phyloP scores from a whole-genome alignment of 306 rosid genomes.

The Alnus rubra region DNA sequence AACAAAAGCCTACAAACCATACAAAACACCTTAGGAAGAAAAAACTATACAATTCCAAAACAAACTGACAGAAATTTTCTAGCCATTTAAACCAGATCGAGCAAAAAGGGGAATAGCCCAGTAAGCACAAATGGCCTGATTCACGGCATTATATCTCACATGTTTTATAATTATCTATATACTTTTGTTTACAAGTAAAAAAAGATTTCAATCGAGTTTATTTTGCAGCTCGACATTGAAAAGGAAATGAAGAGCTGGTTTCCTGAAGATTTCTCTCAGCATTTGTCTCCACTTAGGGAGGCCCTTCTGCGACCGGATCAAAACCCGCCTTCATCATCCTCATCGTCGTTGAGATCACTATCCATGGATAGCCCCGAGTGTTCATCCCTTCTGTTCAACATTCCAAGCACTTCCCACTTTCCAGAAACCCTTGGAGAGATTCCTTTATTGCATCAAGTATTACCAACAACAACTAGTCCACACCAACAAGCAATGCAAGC shows the following conservation, averaged over 20 bases:
- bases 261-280: constrained; percentile 48
- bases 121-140: too few species aligned
- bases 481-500: constrained; percentile 54
- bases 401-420: constrained; percentile 40
- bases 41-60: too few species aligned
- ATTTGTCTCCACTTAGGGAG: constrained; percentile 10
- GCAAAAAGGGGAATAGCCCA: too few species aligned
- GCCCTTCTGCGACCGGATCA: constrained; percentile 38
- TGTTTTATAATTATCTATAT: too few species aligned
- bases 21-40: too few species aligned
- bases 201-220: background rate
- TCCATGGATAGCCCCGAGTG: constrained; percentile 74
- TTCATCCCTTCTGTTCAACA: constrained; percentile 63
- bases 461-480: constrained; percentile 11
- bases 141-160: too few species aligned
- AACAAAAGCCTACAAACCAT: too few species aligned
- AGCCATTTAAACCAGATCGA: too few species aligned
- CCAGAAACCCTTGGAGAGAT: constrained; percentile 33
- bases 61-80: too few species aligned
- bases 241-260: constrained; percentile 55
- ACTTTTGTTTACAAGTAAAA: background rate
- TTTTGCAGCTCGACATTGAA: constrained; percentile 48
- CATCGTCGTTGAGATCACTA: constrained; percentile 79
- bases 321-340: constrained; percentile 68
- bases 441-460: constrained; percentile 31